These are phyloP conservation scores for Tylopilus subfusipes DNA, from an alignment of 768 basidiomycete genomes.

Conservation along the genomic window DNA sequence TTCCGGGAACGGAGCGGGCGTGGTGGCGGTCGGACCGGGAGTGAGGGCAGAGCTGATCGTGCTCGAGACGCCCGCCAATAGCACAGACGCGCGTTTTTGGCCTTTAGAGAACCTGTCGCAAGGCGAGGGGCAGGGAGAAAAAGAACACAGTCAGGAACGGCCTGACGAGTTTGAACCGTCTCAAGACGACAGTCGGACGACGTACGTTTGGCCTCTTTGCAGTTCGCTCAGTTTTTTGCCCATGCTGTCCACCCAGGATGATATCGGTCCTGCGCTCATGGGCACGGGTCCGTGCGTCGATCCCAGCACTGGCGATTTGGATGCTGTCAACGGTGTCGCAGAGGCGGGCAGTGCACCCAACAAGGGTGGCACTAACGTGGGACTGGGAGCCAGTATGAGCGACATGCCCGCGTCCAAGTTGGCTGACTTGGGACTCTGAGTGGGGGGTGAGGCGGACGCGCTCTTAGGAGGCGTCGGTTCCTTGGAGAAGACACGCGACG, in stretches of 20 bases:
- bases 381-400: constrained; percentile 10
- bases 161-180: neutral
- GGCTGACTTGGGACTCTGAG: neutral
- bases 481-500: neutral
- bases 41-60: constrained; percentile 48
- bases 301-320: neutral
- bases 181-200: constrained; percentile 12
- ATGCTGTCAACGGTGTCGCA: neutral
- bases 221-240: constrained; percentile 61
- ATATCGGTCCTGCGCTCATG: constrained; percentile 27
- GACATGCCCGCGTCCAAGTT: constrained; percentile 12
- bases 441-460: neutral
- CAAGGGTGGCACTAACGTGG: constrained; percentile 3
- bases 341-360: neutral
- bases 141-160: neutral
- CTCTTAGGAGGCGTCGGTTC: neutral
- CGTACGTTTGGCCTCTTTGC: constrained; percentile 52
- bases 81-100: constrained; percentile 64
- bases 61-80: constrained; percentile 63
- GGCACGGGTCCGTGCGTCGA: constrained; percentile 20
- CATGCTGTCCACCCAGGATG: constrained; percentile 55
- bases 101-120: constrained; percentile 58
- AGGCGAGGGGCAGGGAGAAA: neutral
- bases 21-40: constrained; percentile 35
- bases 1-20: constrained; percentile 15